Evolutionary conservation across 2,329 filamentous ascomycete genomes (phyloP), one percentile per base, ranked within the genome.

Genomic region (Trichoderma guizhouense): DNA sequence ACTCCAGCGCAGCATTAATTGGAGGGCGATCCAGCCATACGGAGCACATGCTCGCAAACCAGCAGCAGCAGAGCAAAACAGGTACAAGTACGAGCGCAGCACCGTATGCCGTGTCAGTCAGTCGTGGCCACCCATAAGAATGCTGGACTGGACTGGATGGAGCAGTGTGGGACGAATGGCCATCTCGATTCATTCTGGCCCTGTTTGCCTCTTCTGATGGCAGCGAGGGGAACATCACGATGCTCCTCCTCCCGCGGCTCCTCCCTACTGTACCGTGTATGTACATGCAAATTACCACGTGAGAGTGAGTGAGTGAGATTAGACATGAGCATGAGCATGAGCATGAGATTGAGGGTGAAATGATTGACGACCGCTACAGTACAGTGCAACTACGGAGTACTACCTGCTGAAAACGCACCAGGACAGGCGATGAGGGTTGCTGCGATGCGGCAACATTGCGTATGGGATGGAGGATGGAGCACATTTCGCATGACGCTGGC

Each of bases 151-250:
- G 65, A 36, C 65, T 60, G 65, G 34, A 51, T 69, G 66, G 66
- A 61, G 18, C 36, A 60, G 3, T 34, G 61, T 65, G 69, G 60
- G 69, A 60, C 61, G 24, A 71, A 43, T 26, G 24, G 21, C 26
- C 61, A 58, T 51, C 69, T 58, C 63, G 64, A 68, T 72, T 72
- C 47, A 68, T 68, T 72, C 47, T 62, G 55, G 43, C 58, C 58
- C 58, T 61, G 69, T 60, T 72, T 43, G 55, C 63, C 64, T 55
- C 34, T 28, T 57, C 8, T 14, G 61, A 43, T 30, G 18, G 18
- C 55, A 71, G 30, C 63, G 21, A 57, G 57, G 32, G 32, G 26
- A 61, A 63, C 57, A 57, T 72, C 55, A 43, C 62, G 57, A 72
- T 65, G 51, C 39, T 43, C 39, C 39, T 47, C 36, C 36, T 47